Percentiles rank a stretch among this genome's conserved stretches.
phyloP scores from a whole-genome alignment of 441 rosid genomes.

The Corymbia citriodora region DNA sequence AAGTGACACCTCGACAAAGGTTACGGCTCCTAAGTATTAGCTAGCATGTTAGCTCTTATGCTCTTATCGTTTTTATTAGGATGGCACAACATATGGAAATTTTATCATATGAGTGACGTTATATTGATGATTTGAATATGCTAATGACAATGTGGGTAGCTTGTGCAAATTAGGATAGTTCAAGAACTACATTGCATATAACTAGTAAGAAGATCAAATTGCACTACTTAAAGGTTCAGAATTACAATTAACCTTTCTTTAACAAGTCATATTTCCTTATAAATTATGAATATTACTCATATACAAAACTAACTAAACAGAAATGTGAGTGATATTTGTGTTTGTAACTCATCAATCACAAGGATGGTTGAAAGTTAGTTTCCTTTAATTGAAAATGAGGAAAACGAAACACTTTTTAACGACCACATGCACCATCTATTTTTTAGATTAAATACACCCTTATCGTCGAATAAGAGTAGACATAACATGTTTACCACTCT shows the following conservation, averaged over 20 bases:
- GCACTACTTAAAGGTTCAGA: not conserved
- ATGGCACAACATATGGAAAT: not conserved
- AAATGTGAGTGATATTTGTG: not conserved
- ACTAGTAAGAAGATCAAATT: not conserved
- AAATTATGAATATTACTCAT: not conserved
- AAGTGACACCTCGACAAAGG: fast-evolving
- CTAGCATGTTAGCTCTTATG: not conserved
- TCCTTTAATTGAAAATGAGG: not conserved
- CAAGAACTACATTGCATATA: not conserved
- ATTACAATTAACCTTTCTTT: not conserved
- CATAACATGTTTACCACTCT: not conserved
- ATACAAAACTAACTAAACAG: not conserved
- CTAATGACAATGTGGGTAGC: not conserved
- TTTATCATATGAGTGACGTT: not conserved
- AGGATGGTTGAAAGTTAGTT: not conserved
- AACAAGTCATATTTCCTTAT: not conserved
- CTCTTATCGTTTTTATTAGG: not conserved
- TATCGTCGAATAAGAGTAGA: not conserved
- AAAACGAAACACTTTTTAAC: not conserved
- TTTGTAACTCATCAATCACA: not conserved
- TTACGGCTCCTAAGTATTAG: fast-evolving
- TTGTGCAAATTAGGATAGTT: not conserved
- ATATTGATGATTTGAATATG: not conserved
- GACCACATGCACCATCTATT: not conserved
- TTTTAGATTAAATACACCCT: not conserved